A percentile compares a stretch with the other conserved stretches of the same genome.
Conservation (phyloP, 768 basidiomycete genomes). For the Collybia sordida region DNA sequence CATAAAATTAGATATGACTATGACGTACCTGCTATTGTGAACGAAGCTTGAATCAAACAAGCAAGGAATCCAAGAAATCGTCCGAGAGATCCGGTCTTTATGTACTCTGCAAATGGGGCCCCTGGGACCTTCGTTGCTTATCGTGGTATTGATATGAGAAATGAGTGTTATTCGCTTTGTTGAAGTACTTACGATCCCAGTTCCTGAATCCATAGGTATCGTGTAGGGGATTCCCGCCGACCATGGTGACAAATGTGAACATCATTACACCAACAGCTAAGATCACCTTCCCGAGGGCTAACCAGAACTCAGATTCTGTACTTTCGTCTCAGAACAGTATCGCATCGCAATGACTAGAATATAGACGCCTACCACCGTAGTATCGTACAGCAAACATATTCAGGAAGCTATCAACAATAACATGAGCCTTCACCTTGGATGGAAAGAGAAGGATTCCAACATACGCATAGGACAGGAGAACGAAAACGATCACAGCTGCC, state of each 20-base stretch:
- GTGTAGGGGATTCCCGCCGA: slow-evolving; percentile 55
- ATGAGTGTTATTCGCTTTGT: background rate
- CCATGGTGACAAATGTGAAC: slow-evolving; percentile 61
- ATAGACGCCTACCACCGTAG: slow-evolving; percentile 41
- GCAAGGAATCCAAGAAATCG: slow-evolving; percentile 64
- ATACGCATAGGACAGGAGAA: slow-evolving; percentile 42
- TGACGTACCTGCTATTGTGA: slow-evolving; percentile 55
- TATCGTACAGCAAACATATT: slow-evolving; percentile 49
- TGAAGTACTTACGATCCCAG: slow-evolving; percentile 41
- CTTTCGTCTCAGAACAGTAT: background rate
- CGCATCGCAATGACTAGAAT: background rate
- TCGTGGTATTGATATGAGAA: background rate
- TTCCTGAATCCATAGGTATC: slow-evolving; percentile 56
- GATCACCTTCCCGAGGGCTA: slow-evolving; percentile 49
- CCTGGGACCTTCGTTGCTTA: slow-evolving; percentile 44
- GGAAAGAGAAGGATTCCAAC: slow-evolving; percentile 8
- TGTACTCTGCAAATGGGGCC: slow-evolving; percentile 58
- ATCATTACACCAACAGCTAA: slow-evolving; percentile 46
- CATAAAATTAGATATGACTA: background rate
- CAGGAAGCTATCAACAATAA: slow-evolving; percentile 28
- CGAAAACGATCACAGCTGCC: slow-evolving; percentile 42
- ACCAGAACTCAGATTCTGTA: slow-evolving; percentile 56
- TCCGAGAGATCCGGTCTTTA: slow-evolving; percentile 51
- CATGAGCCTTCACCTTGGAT: background rate
- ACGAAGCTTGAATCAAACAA: slow-evolving; percentile 60